Evolutionary conservation across 768 basidiomycete genomes (phyloP).

Genomic region (Phallus indusiatus): DNA sequence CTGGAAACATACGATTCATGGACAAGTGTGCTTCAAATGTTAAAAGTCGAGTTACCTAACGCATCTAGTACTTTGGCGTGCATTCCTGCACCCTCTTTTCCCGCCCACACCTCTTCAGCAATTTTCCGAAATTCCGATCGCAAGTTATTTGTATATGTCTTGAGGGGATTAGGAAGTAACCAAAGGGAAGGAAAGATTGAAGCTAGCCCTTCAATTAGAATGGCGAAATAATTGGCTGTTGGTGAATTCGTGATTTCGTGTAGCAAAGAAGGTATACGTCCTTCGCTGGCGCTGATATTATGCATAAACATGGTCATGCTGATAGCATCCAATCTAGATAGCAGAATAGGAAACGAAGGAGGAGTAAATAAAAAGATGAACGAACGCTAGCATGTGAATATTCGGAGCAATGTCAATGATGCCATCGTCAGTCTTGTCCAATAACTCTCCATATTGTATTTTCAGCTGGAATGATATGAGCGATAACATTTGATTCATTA

Average conservation of each 20-base stretch:
- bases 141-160: conserved; percentile 1
- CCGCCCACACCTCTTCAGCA: conserved; percentile 8
- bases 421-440: background rate
- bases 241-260: conserved; percentile 11
- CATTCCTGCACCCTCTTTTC: background rate
- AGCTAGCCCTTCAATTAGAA: background rate
- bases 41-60: background rate
- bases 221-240: background rate
- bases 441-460: background rate
- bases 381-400: background rate
- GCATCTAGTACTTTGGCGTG: conserved; percentile 9
- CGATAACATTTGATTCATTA: background rate
- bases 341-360: background rate
- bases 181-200: conserved; percentile 8
- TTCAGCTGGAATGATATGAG: background rate
- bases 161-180: conserved; percentile 8
- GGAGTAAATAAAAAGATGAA: background rate
- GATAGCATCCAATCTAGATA: conserved; percentile 6
- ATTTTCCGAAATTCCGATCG: conserved; percentile 9
- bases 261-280: conserved; percentile 7
- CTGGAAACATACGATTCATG: background rate
- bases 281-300: background rate
- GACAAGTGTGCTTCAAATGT: background rate
- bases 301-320: conserved; percentile 12
- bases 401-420: background rate